Evolutionary conservation across 352 stramenopile genomes (phyloP).

Genomic region (Globisporangium alternatum): DNA sequence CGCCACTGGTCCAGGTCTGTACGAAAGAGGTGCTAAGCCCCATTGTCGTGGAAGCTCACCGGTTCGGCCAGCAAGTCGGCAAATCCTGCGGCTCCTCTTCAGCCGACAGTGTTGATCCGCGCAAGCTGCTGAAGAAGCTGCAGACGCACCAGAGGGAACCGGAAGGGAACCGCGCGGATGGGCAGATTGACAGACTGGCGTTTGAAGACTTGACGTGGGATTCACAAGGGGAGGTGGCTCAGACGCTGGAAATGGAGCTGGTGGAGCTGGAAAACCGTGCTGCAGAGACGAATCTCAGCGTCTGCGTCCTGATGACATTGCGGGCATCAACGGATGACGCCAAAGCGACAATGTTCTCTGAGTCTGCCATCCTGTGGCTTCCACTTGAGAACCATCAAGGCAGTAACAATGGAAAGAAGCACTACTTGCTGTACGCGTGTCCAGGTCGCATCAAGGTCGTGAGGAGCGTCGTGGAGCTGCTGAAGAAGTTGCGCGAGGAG

Average conservation of each 20-base stretch:
- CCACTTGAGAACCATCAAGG: slow-evolving; percentile 8
- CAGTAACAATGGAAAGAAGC: slow-evolving; percentile 17
- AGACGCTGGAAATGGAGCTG: slow-evolving; percentile 64
- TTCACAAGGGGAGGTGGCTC: slow-evolving; percentile 32
- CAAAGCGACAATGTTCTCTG: background rate
- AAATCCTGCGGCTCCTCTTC: slow-evolving; percentile 5
- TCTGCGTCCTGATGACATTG: slow-evolving; percentile 39
- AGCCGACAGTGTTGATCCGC: slow-evolving; percentile 17
- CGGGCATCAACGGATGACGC: too few species aligned
- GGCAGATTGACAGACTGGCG: slow-evolving; percentile 19
- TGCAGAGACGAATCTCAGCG: slow-evolving; percentile 11
- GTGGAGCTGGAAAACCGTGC: slow-evolving; percentile 47
- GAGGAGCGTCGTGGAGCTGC: slow-evolving; percentile 41
- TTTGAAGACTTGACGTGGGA: slow-evolving; percentile 65
- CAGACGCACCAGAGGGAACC: slow-evolving; percentile 3
- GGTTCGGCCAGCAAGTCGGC: slow-evolving; percentile 36
- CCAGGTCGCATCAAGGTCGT: slow-evolving; percentile 68
- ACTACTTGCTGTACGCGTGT: slow-evolving; percentile 59
- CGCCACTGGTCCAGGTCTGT: slow-evolving; percentile 28
- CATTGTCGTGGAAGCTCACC: slow-evolving; percentile 59
- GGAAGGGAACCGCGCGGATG: slow-evolving; percentile 7
- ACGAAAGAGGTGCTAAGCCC: slow-evolving; percentile 43
- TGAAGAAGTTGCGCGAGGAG: slow-evolving; percentile 56
- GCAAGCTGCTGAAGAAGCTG: slow-evolving; percentile 25
- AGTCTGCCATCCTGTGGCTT: slow-evolving; percentile 50